Percentiles rank a stretch among this genome's conserved stretches.
Conservation (phyloP, 345 rosid genomes). For the Brassica rapa region DNA sequence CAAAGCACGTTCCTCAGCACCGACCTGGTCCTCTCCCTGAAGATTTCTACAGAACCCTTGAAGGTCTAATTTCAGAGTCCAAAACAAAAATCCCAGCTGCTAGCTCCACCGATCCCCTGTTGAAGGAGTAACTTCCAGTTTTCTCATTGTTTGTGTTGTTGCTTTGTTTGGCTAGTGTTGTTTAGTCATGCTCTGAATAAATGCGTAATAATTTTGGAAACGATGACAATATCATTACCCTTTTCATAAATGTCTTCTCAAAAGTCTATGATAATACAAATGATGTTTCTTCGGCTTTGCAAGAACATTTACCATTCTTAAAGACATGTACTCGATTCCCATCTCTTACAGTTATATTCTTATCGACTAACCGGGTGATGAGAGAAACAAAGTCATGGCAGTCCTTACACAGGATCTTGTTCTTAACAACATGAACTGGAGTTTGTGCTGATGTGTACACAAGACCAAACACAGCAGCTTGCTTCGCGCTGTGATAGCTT, state of each 20-base stretch:
- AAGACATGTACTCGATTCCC: constrained; percentile 40
- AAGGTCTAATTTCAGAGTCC: constrained; percentile 45
- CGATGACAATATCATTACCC: neutral
- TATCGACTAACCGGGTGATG: constrained; percentile 34
- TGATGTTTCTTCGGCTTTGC: constrained; percentile 26
- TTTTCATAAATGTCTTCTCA: no score
- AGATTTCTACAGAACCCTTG: constrained; percentile 79
- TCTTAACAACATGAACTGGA: constrained; percentile 36
- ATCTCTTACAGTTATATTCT: constrained; percentile 42
- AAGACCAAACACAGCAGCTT: neutral
- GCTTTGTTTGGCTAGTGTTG: constrained; percentile 13
- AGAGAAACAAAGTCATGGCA: constrained; percentile 41
- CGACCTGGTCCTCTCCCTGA: constrained; percentile 95
- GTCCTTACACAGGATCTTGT: constrained; percentile 39
- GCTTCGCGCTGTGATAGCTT: constrained; percentile 33
- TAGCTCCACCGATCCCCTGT: constrained; percentile 50
- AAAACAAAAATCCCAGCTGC: constrained; percentile 45
- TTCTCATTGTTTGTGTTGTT: constrained; percentile 25
- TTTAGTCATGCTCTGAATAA: constrained; percentile 15
- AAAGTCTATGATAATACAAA: constrained; percentile 11
- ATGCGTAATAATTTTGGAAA: constrained; percentile 30
- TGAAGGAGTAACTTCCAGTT: constrained; percentile 47
- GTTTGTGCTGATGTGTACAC: constrained; percentile 19
- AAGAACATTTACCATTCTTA: constrained; percentile 42
- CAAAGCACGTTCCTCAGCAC: constrained; percentile 91